Base-by-base conservation (phyloP, 768 basidiomycete genomes). In the Calocera cornea region DNA sequence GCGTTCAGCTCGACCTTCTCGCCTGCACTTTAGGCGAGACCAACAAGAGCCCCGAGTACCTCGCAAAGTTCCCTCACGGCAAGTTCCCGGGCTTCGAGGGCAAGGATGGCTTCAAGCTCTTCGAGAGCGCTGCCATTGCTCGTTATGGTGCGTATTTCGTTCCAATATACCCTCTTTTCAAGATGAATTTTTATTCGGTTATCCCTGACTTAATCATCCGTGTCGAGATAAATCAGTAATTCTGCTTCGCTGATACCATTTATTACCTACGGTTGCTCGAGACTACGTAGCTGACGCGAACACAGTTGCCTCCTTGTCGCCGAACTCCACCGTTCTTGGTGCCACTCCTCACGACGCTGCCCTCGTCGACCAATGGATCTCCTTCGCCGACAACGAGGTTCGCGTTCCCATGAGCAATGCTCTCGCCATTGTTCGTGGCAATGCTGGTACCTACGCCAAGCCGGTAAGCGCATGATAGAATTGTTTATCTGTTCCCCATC, bases 341-440 rank as follows among this genome's bases (percentile, higher is more conserved):
- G 74, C 81, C 60, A 80, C 81, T 65, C 65, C 74, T 49, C 81
- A 90, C 75, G 88, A 91, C 31, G 78, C 82, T 33, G 94, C 92
- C 34, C 79, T 87, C 65, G 79, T 97, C 67, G 86, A 92, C 72
- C 91, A 95, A 76, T 99, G 93, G 93, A 74, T 82, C 65, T 86
- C 88, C 71, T 86, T 91, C 67, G 80, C 80, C 14, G 90, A 94
- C 74, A 73, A 78, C 36, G 90, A 92, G 75, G 79, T 92, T 69
- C 79, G 78, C 41, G 19, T 41, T 19, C 70, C 75, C 72, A 76
- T 79, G 64, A 69, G 70, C 54, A n/a, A 79, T 54, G 78, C 84
- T 71, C 73, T 73, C 41, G 73, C 70, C 68, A 73, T 89, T 69
- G 75, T 85, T 69, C 70, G 67, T 64, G 83, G 85, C 64, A 47